Conservation (phyloP, 495 filamentous ascomycete species). For the Talaromyces nanjingensis region DNA sequence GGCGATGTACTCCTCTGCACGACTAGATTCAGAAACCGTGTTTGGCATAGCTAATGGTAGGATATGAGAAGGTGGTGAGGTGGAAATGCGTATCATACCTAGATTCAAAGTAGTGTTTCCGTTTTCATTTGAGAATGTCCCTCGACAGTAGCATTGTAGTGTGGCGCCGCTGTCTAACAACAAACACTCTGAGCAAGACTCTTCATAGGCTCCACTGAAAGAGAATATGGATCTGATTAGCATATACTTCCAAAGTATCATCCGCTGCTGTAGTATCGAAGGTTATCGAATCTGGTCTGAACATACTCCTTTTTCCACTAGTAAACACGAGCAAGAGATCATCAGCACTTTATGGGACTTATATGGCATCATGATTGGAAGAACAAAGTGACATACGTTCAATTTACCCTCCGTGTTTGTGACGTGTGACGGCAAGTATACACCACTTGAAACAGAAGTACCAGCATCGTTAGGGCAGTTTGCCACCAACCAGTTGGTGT, state of each 20-base stretch:
- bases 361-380: too few relatives aligned
- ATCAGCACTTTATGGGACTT: not conserved
- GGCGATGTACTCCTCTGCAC: constrained; percentile 5
- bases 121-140: not conserved
- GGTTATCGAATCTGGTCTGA: not conserved
- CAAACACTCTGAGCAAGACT: not conserved
- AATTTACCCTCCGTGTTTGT: not conserved
- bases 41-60: not conserved
- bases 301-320: constrained; percentile 7
- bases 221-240: not conserved
- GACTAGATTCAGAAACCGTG: not conserved
- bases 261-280: not conserved
- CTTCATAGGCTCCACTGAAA: not conserved
- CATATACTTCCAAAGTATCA: not conserved
- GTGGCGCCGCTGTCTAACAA: not conserved
- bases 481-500: constrained; percentile 1
- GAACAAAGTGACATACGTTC: not conserved
- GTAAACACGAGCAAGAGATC: not conserved
- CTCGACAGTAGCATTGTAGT: not conserved
- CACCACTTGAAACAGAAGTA: not conserved
- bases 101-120: not conserved
- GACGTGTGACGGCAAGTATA: not conserved
- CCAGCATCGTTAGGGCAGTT: constrained; percentile 3
- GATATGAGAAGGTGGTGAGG: not conserved
- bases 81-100: not conserved